These are phyloP conservation scores for Abelmoschus esculentus DNA, from an alignment of 345 rosid species.

Conservation along the genomic window DNA sequence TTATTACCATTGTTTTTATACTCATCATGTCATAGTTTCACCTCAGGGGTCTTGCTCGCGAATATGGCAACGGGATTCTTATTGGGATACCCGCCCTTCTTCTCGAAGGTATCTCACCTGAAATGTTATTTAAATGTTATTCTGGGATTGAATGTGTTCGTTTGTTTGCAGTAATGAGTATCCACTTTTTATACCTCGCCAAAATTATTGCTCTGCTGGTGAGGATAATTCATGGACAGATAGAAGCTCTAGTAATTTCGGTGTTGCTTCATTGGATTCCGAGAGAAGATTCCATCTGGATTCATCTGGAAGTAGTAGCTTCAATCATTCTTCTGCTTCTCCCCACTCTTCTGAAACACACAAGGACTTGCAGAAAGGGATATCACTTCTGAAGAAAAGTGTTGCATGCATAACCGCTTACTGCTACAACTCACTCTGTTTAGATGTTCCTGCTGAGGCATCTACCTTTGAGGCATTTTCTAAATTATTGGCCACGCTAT, in stretches of 20 bases:
- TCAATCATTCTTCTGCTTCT: slow-evolving; percentile 67
- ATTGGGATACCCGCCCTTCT: slow-evolving; percentile 78
- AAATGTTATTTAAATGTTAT: slow-evolving; percentile 9
- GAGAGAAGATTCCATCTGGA: slow-evolving; percentile 61
- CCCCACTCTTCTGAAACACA: slow-evolving; percentile 76
- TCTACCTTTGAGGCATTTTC: slow-evolving; percentile 94
- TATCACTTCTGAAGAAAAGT: slow-evolving; percentile 92
- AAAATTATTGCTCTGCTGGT: slow-evolving; percentile 71
- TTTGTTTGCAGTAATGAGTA: slow-evolving; percentile 62
- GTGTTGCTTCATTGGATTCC: slow-evolving; percentile 88
- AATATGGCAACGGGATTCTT: slow-evolving; percentile 94
- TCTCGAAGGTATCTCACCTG: slow-evolving; percentile 54
- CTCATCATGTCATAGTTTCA: slow-evolving; percentile 10
- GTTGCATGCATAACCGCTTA: slow-evolving; percentile 87
- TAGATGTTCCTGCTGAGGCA: slow-evolving; percentile 78
- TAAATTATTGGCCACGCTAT: slow-evolving; percentile 59
- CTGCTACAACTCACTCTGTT: slow-evolving; percentile 66
- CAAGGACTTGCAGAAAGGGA: slow-evolving; percentile 86
- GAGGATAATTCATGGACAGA: slow-evolving; percentile 89
- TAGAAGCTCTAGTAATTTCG: slow-evolving; percentile 59
- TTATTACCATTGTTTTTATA: not conserved
- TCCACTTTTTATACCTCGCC: slow-evolving; percentile 93
- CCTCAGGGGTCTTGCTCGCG: slow-evolving; percentile 89
- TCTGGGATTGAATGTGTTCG: slow-evolving; percentile 15
- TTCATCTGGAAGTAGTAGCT: slow-evolving; percentile 60